These are phyloP conservation scores for Serpula lacrymans DNA, from an alignment of 768 basidiomycete species.

Conservation along the genomic window DNA sequence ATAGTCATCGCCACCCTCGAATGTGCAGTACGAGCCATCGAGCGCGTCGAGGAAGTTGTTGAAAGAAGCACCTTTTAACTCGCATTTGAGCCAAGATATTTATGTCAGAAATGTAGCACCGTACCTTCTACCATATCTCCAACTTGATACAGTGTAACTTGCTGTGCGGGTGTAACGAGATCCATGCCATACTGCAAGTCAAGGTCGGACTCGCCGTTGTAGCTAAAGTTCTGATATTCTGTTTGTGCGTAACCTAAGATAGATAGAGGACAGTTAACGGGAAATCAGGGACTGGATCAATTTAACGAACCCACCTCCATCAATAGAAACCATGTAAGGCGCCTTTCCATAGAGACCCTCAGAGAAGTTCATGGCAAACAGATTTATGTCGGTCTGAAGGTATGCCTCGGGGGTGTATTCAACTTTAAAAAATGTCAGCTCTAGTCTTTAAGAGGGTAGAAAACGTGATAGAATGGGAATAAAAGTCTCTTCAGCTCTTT, in stretches of 20 bases:
- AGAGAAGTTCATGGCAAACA: conserved; percentile 30
- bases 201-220: conserved; percentile 27
- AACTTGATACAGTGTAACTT: conserved; percentile 30
- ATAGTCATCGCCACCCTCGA: conserved; percentile 32
- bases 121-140: conserved; percentile 25
- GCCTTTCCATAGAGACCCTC: conserved; percentile 17
- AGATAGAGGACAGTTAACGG: conserved; percentile 4
- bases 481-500: too few relatives aligned
- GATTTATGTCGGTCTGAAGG: conserved; percentile 24
- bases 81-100: not conserved
- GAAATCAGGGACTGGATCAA: not conserved
- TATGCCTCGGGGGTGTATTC: conserved; percentile 33
- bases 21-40: conserved; percentile 32
- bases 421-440: conserved; percentile 14
- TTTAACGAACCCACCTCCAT: conserved; percentile 26
- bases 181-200: conserved; percentile 32
- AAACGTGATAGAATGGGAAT: not conserved
- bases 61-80: conserved; percentile 22
- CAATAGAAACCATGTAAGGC: conserved; percentile 31
- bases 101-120: conserved; percentile 1
- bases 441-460: not conserved
- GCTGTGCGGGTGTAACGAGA: conserved; percentile 24
- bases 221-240: conserved; percentile 10
- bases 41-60: conserved; percentile 35
- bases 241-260: conserved; percentile 24